Base-by-base conservation (phyloP, 371 early-diverging fungal species). In the Mucor piriformis region DNA sequence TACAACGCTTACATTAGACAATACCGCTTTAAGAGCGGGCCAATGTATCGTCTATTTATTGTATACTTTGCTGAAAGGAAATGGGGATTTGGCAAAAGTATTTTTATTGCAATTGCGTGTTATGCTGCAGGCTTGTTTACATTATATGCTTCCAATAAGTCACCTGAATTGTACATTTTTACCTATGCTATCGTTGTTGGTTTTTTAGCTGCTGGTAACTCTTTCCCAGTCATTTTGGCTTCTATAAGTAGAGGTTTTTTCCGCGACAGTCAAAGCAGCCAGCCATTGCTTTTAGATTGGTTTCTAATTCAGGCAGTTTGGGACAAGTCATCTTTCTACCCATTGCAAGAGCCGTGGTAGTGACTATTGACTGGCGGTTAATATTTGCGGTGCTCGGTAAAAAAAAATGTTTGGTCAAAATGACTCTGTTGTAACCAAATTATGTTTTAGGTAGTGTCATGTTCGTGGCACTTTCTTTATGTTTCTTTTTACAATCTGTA, bases 251-350 rank as follows among this genome's bases (percentile, higher is more conserved):
- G 69, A 32, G 54, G 66, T 10, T 67, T n/a, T n/a, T 63, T 38
- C 59, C 64, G n/a, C 68, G 54, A 33, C 43, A 63, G 4, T 65
- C 66, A 34, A 59, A 63, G 23, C 40, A 57, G 16, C 74, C 67
- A 50, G 61, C 56, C 0, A 44, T 68, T n/a, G 71, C 71, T 0
- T 74, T 74, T 43, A 71, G 74, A 7, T 50, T 74, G 11, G 71
- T 70, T 0, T 70, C 71, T 11, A 56, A 61, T 25, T 68, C 65
- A 32, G 74, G 71, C 5, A 70, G 71, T 50, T 50, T 74, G 15
- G 74, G 74, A 13, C 74, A 74, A 57, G 63, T 59, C n/a, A 38
- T 57, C 13, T 74, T 70, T 21, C 59, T 74, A 16, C 74, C 74
- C 1, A 64, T 74, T 18, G 59, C 71, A 6, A 70, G 63, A 53